These are phyloP conservation scores for Cicer chorassanicum DNA, from an alignment of 306 rosid genomes.

Conservation along the genomic window DNA sequence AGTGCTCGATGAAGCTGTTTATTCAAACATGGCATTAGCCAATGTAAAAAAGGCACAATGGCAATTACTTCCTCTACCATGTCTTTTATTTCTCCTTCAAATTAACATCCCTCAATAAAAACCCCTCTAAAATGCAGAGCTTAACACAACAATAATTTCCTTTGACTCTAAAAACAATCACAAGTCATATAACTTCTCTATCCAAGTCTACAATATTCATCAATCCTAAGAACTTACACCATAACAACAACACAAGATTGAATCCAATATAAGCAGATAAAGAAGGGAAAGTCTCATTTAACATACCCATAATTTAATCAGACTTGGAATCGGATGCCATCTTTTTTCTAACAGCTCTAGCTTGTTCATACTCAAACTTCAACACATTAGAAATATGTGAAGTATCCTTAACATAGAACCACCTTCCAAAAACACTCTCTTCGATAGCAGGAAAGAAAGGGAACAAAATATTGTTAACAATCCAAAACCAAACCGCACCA, in stretches of 20 bases:
- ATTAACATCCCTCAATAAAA: not conserved
- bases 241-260: not conserved
- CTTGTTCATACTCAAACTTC: constrained; percentile 90
- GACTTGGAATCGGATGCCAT: constrained; percentile 48
- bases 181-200: not conserved
- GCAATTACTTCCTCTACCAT: constrained; percentile 19
- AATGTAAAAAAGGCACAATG: not conserved
- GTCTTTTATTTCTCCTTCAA: not conserved
- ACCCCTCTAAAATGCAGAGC: not conserved
- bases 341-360: constrained; percentile 67
- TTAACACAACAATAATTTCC: not conserved
- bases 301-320: constrained; percentile 43
- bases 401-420: constrained; percentile 79
- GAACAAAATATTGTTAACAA: constrained; percentile 59
- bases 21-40: too few species aligned
- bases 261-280: not conserved
- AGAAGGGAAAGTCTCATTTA: not conserved
- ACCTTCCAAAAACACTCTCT: constrained; percentile 76
- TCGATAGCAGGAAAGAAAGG: constrained; percentile 68
- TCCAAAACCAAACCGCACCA: constrained; percentile 83
- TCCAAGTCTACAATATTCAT: not conserved
- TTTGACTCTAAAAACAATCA: not conserved
- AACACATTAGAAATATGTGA: constrained; percentile 80
- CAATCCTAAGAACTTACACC: constrained; percentile 26
- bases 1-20: too few species aligned